These are phyloP conservation scores for Eragrostis tef DNA, from an alignment of 202 grass and related monocot species.

Conservation along the genomic window DNA sequence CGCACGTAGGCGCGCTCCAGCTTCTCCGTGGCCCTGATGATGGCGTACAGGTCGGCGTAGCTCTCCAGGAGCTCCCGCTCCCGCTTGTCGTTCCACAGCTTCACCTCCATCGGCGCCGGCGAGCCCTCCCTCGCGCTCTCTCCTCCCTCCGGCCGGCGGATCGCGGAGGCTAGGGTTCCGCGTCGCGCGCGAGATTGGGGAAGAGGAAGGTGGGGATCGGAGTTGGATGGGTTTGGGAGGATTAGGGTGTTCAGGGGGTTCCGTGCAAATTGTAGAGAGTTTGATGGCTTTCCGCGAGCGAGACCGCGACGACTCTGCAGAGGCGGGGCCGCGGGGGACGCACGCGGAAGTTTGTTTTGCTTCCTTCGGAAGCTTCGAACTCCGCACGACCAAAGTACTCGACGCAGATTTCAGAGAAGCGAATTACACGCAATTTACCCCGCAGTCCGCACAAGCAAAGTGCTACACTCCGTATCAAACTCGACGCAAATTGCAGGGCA, in stretches of 20 bases:
- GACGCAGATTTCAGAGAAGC: neutral
- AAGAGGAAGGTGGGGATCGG: neutral
- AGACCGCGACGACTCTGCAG: neutral
- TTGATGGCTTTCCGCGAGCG: neutral
- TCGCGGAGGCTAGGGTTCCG: conserved; percentile 49
- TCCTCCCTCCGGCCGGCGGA: conserved; percentile 26
- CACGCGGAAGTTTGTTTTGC: neutral
- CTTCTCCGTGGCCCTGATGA: conserved; percentile 94
- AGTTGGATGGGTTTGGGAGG: neutral
- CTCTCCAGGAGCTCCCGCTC: conserved; percentile 92
- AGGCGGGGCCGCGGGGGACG: no score
- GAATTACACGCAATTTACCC: neutral
- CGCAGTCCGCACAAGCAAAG: neutral
- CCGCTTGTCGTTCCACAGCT: conserved; percentile 90
- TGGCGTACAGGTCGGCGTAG: conserved; percentile 89
- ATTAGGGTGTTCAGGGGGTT: conserved; percentile 27
- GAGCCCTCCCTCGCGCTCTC: neutral
- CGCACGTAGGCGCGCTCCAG: conserved; percentile 97
- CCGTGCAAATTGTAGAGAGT: conserved; percentile 33
- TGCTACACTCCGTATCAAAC: neutral
- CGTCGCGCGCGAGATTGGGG: conserved; percentile 27
- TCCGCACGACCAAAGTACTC: neutral
- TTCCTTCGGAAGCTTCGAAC: neutral
- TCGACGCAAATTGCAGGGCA: neutral
- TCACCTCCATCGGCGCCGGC: conserved; percentile 73